Conservation (phyloP, 306 rosid genomes). For the Fragaria nilgerrensis region DNA sequence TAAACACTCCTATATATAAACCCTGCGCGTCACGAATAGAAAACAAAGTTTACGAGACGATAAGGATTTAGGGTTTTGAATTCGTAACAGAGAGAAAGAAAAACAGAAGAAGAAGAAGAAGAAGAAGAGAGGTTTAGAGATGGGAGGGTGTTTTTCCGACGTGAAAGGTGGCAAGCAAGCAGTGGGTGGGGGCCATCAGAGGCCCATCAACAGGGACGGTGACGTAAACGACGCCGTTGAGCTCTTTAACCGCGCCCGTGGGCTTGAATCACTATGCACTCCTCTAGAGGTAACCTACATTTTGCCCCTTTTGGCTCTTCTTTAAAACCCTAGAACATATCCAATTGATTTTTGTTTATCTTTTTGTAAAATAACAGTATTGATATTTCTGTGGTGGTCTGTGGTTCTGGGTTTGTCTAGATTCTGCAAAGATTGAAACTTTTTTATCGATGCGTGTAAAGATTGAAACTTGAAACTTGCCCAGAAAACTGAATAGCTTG, state of each 20-base stretch:
- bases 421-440: neutral
- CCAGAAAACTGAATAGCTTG: neutral
- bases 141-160: conserved; percentile 81
- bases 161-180: conserved; percentile 55
- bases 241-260: conserved; percentile 50
- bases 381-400: neutral
- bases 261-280: conserved; percentile 38
- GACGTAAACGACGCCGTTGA: conserved; percentile 64
- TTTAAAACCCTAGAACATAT: neutral
- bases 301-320: neutral
- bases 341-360: neutral
- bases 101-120: too few species aligned
- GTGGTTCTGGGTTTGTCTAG: neutral
- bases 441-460: too few species aligned
- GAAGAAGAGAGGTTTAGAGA: neutral
- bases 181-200: conserved; percentile 42
- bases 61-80: too few species aligned
- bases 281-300: conserved; percentile 46
- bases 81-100: too few species aligned
- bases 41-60: too few species aligned
- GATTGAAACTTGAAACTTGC: neutral
- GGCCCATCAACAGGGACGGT: conserved; percentile 3
- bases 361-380: neutral
- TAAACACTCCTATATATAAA: too few species aligned
- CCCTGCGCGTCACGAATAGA: too few species aligned